These are phyloP conservation scores for Fraxinus albicans DNA, from an alignment of 305 asterid species.

Conservation along the genomic window DNA sequence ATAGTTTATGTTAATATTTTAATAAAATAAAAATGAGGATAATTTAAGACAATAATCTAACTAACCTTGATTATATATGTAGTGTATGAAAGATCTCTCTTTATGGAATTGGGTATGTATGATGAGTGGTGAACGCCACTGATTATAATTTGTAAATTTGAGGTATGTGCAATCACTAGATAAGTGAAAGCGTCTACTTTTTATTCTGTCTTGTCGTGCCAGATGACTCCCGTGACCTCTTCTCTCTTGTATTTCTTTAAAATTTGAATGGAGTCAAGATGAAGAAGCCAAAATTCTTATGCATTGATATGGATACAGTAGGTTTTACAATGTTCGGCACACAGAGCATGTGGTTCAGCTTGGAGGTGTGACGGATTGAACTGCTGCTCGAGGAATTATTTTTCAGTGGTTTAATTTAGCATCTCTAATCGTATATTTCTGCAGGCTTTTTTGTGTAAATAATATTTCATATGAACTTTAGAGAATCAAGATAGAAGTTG, in stretches of 20 bases:
- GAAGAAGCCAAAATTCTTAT: background rate
- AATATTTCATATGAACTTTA: slow-evolving; percentile 22
- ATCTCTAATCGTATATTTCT: slow-evolving; percentile 11
- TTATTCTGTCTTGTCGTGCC: background rate
- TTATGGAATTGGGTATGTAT: background rate
- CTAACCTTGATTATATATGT: background rate
- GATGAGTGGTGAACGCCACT: background rate
- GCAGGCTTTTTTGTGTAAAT: slow-evolving; percentile 49
- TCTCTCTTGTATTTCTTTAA: background rate
- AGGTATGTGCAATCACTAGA: background rate
- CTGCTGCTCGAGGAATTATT: background rate
- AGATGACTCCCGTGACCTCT: background rate
- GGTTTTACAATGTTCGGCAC: background rate
- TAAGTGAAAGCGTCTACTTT: background rate
- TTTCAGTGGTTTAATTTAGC: slow-evolving; percentile 12
- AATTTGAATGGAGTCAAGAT: background rate
- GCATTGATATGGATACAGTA: background rate
- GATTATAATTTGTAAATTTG: background rate
- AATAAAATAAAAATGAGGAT: background rate
- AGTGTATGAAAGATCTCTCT: background rate
- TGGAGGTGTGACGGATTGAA: background rate
- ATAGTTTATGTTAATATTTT: background rate
- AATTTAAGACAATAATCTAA: background rate
- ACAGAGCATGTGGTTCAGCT: background rate
- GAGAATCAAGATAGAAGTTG: slow-evolving; percentile 13